Conservation (phyloP, 2,329 filamentous ascomycete species). For the Clonostachys rhizophaga region DNA sequence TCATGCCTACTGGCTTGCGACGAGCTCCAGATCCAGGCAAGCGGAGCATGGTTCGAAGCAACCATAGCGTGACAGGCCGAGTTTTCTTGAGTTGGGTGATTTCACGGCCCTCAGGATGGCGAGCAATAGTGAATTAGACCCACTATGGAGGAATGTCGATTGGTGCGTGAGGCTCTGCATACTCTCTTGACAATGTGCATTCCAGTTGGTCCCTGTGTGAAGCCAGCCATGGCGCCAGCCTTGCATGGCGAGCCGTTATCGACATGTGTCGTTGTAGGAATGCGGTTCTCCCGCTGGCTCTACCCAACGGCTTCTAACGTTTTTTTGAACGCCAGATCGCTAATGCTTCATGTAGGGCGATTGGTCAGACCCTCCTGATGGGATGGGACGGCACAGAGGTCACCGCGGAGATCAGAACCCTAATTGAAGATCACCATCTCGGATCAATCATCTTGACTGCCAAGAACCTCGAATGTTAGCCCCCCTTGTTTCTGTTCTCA, state of each 20-base stretch:
- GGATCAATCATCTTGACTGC: slow-evolving; percentile 82
- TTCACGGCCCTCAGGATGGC: slow-evolving; percentile 13
- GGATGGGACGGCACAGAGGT: slow-evolving; percentile 83
- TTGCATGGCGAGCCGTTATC: not conserved
- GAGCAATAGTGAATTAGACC: slow-evolving; percentile 37
- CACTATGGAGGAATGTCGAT: slow-evolving; percentile 72
- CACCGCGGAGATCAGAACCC: slow-evolving; percentile 73
- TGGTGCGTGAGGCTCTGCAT: slow-evolving; percentile 51
- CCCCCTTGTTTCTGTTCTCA: slow-evolving; percentile 3
- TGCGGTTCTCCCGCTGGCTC: slow-evolving; percentile 1
- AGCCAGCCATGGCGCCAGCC: not conserved
- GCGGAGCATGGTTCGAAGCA: too few species aligned
- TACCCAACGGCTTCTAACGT: not conserved
- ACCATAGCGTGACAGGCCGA: too few species aligned
- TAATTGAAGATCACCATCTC: slow-evolving; percentile 81
- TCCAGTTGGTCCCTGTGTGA: not conserved
- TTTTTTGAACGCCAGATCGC: not conserved
- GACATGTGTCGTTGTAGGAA: not conserved
- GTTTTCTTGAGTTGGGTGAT: too few species aligned
- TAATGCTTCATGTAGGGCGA: slow-evolving; percentile 41
- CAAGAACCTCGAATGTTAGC: slow-evolving; percentile 75
- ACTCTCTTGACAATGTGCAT: not conserved
- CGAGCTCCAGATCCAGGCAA: too few species aligned
- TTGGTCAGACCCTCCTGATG: slow-evolving; percentile 78
- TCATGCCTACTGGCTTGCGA: too few species aligned